A percentile compares a stretch with the other conserved stretches of the same genome.
Conservation (phyloP, 2,329 filamentous ascomycete genomes). For the Pseudogymnoascus sp. region DNA sequence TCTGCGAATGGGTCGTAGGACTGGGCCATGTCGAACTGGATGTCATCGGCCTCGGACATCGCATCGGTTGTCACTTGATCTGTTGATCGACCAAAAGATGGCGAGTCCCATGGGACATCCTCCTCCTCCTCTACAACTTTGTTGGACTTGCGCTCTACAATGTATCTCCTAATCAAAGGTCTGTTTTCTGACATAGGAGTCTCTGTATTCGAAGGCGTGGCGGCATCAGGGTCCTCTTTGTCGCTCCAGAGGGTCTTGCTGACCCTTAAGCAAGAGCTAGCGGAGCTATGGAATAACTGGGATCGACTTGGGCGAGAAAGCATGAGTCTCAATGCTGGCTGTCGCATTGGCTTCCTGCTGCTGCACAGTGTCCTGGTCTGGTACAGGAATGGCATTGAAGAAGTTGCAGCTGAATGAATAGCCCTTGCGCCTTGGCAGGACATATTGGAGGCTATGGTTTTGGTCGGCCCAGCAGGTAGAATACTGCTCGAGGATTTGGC, state of each 20-base stretch:
- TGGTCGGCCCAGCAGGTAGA: background rate
- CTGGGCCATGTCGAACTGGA: conserved; percentile 5
- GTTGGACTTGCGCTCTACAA: conserved; percentile 3
- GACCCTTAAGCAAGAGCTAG: background rate
- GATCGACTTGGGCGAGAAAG: background rate
- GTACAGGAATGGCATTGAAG: conserved; percentile 60
- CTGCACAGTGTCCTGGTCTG: conserved; percentile 55
- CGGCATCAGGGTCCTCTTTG: background rate
- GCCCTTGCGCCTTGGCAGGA: conserved; percentile 11
- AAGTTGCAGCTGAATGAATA: conserved; percentile 32
- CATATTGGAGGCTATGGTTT: conserved; percentile 12
- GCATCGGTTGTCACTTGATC: background rate
- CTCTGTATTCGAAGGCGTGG: background rate
- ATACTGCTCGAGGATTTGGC: background rate
- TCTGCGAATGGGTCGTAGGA: conserved; percentile 12
- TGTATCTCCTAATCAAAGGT: conserved; percentile 1
- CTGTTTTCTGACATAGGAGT: background rate
- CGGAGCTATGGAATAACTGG: background rate
- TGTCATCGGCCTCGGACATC: background rate
- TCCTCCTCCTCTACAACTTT: background rate
- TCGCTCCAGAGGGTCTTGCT: background rate
- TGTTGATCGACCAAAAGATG: background rate
- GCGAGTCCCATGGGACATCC: background rate
- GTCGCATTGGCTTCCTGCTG: background rate
- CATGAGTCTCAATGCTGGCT: background rate